Base-by-base conservation (phyloP, 2,329 filamentous ascomycete species). In the Zarea fungicola region DNA sequence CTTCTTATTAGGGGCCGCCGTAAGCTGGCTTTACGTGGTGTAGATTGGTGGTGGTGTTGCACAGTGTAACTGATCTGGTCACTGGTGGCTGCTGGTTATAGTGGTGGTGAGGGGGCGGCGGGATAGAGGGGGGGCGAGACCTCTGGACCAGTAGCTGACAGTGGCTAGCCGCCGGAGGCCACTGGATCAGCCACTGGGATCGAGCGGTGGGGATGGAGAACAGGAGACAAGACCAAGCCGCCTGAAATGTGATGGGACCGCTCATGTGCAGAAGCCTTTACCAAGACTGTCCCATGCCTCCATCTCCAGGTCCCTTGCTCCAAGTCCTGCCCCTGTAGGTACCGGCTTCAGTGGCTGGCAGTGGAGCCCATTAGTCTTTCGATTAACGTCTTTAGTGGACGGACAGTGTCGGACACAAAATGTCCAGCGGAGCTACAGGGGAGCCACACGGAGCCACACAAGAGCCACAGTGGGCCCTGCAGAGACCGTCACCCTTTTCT, bases 1-100 rank as follows among this genome's bases (percentile, higher is more conserved):
- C 39, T 46, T 39, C 39, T 46, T 19, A 37, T 45, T 32, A 37
- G 18, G 25, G 23, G 16, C n/a, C n/a, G n/a, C n/a, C n/a, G n/a
- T n/a, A n/a, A n/a, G n/a, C n/a, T n/a, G n/a, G n/a, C n/a, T n/a
- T n/a, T n/a, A n/a, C n/a, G n/a, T n/a, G n/a, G n/a, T n/a, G n/a
- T n/a, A n/a, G n/a, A n/a, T n/a, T n/a, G n/a, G n/a, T n/a, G n/a
- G n/a, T n/a, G n/a, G n/a, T n/a, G n/a, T n/a, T n/a, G n/a, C n/a
- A n/a, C n/a, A n/a, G n/a, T n/a, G n/a, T n/a, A n/a, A 4, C n/a
- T 6, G 11, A 22, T 32, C 29, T 21, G 43, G 23, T 31, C 18
- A 22, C 26, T 22, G 2, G 43, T 39, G 25, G 19, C 10, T n/a
- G 31, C 42, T 14, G 42, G 40, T 13, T 10, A 7, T 21, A 5